Evolutionary conservation across 805 yeast species (phyloP), one percentile per base, ranked within the genome.

Genomic region (Candida quercuum): DNA sequence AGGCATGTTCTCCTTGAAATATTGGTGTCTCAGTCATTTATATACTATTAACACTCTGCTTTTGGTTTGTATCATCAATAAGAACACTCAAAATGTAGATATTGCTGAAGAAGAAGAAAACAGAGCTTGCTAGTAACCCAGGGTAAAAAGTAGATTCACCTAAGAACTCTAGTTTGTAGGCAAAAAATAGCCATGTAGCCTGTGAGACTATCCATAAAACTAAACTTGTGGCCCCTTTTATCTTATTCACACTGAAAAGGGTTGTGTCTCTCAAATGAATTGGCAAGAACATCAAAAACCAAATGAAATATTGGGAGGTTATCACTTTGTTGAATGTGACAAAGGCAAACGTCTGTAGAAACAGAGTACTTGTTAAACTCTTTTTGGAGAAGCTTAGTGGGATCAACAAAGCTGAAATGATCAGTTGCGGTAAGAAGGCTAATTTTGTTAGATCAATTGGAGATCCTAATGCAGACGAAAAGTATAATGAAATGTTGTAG

Each of bases 291-390:
- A 88, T 84, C 49, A 93, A 63, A 53, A 83, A 93, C 99, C 99
- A 93, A 44, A 91, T 76, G 60, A 93, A 93, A 61, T 93, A 93
- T 63, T 93, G 99, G 1, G 96, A 86, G 0, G 99, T 93, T 52
- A 87, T 80, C 17, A 84, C 93, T 60, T 84, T 84, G 62, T 84
- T 84, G 60, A 74, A 83, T 1, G 86, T 66, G 14, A 84, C 88
- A 60, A 84, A 85, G n/a, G 78, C 68, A 50, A 82, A 73, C 0
- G 94, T 84, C 56, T 85, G 93, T 11, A 88, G 64, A 43, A 91
- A 89, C 44, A 83, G 52, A 3, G 82, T 69, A 33, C 72, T 66
- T 16, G 71, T 55, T 6, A 80, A 47, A 34, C 70, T 67, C 11
- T 52, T 53, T 37, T 63, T 62, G 11, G 69, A 71, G 35, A 72